Evolutionary conservation across 371 early-diverging fungal species (phyloP), one percentile per base, ranked within the genome.

Genomic region (Saksenaea oblongispora): DNA sequence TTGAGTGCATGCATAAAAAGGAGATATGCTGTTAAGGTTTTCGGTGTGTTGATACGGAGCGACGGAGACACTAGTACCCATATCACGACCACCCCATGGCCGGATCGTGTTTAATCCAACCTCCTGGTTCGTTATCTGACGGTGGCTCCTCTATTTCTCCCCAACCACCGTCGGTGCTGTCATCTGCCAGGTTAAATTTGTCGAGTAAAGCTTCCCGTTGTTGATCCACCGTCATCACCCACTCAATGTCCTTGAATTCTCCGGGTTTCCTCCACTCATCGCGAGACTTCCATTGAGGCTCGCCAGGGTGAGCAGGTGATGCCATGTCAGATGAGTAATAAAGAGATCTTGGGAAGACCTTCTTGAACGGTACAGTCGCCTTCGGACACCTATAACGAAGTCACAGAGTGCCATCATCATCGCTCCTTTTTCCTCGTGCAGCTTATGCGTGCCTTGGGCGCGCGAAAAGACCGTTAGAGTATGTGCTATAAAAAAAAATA

Each of bases 261-360:
- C 24, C n/a, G 5, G 54, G 26, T 28, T 58, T 57, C 13, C 31
- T 24, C 64, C 64, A 64, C 35, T 64, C 64, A 34, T 56, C 34
- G 22, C 26, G 37, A 10, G 34, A 51, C 8, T 54, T 36, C 64
- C 64, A 64, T 34, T 18, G 17, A 14, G 64, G 64, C 0, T 47
- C 15, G 36, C 64, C 64, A 5, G 64, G 64, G 47, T 64, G 64
- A 10, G 3, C 10, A 14, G 64, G 53, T 1, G 64, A 10, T 8
- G 11, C 14, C 24, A 27, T 22, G 34, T 41, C 31, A 28, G 15
- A 35, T 58, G 8, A 31, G 31, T 2, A 7, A 31, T 7, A 31
- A 31, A 7, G 31, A 7, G 7, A 31, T 31, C n/a, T n/a, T n/a
- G n/a, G n/a, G n/a, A n/a, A n/a, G n/a, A n/a, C n/a, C n/a, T n/a